Evolutionary conservation across 257 asterid genomes (phyloP).

Genomic region (Ilex asprella): DNA sequence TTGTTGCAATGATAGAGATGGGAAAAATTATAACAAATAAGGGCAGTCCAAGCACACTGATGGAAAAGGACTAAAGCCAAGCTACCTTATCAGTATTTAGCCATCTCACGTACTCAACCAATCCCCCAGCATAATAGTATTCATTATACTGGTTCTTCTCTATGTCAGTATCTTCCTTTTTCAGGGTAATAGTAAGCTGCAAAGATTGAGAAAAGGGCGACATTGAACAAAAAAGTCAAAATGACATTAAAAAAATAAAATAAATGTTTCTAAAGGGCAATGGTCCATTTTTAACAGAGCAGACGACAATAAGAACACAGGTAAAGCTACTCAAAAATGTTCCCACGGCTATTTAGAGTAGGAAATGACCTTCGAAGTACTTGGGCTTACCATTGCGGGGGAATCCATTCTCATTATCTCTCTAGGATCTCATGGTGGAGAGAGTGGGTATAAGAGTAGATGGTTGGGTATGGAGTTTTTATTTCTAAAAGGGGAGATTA

Average conservation of each 20-base stretch:
- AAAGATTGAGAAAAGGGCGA: neutral
- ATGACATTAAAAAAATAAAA: conserved; percentile 2
- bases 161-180: conserved; percentile 54
- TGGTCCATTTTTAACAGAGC: too few species aligned
- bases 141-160: conserved; percentile 56
- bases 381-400: too few species aligned
- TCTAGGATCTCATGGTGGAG: too few species aligned
- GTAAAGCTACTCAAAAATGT: too few species aligned
- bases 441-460: too few species aligned
- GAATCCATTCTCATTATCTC: too few species aligned
- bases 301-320: too few species aligned
- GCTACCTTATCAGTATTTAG: conserved; percentile 88
- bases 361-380: too few species aligned
- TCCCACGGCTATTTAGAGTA: too few species aligned
- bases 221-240: neutral
- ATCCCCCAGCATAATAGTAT: conserved; percentile 91
- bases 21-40: neutral
- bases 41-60: neutral
- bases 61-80: conserved; percentile 14
- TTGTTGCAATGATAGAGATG: neutral
- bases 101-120: conserved; percentile 85
- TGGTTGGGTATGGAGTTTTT: too few species aligned
- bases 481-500: too few species aligned
- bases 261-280: too few species aligned
- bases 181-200: conserved; percentile 64